phyloP scores from a whole-genome alignment of 2,329 filamentous ascomycete genomes.

The Teratosphaeria nubilosa region DNA sequence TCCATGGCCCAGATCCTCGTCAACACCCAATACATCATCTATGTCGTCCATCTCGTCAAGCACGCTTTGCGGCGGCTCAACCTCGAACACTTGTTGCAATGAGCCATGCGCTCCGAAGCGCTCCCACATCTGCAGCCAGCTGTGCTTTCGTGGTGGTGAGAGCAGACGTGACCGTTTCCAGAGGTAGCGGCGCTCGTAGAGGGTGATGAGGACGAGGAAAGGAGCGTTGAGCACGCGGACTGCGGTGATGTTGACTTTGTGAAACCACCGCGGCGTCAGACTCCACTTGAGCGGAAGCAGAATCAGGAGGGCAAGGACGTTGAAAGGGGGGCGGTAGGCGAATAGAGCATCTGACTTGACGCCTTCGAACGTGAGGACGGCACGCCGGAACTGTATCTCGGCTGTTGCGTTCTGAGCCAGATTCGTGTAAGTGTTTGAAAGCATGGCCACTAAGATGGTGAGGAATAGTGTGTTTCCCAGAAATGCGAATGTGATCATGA shows the following conservation, averaged over 20 bases:
- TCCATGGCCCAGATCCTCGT: conserved; percentile 25
- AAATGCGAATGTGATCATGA: conserved; percentile 80
- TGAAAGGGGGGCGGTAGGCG: conserved; percentile 74
- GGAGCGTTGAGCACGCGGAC: conserved; percentile 68
- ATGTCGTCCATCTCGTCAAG: conserved; percentile 39
- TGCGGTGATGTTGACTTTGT: conserved; percentile 74
- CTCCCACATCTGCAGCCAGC: conserved; percentile 50
- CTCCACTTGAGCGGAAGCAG: conserved; percentile 68
- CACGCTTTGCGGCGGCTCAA: conserved; percentile 52
- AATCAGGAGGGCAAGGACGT: conserved; percentile 64
- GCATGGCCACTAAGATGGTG: conserved; percentile 80
- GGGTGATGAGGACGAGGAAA: conserved; percentile 58
- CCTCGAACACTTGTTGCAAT: conserved; percentile 62
- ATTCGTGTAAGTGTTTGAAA: conserved; percentile 72
- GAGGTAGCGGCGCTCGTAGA: conserved; percentile 59
- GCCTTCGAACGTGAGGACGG: conserved; percentile 73
- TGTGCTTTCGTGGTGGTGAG: conserved; percentile 29
- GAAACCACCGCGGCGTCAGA: conserved; percentile 76
- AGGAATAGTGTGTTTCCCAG: conserved; percentile 79
- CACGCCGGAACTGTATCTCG: conserved; percentile 74
- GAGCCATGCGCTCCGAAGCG: conserved; percentile 62
- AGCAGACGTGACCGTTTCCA: conserved; percentile 41
- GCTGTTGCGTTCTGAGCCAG: conserved; percentile 67
- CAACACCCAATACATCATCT: conserved; percentile 36
- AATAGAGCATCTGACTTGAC: conserved; percentile 79